Conservation (phyloP, 495 filamentous ascomycete species). For the Penicillium flavigenum region DNA sequence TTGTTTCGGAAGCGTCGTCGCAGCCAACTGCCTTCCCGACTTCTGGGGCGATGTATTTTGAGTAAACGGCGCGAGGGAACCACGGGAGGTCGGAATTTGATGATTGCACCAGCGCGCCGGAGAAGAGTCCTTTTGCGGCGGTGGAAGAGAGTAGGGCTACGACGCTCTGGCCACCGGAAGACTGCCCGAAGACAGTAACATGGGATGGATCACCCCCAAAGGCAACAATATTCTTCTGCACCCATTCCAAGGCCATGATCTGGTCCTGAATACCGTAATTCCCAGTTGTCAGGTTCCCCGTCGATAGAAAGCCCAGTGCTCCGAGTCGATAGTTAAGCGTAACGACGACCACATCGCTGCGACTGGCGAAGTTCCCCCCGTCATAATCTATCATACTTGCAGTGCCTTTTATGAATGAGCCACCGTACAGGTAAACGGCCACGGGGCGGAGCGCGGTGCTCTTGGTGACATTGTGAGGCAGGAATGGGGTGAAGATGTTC, state of each 20-base stretch:
- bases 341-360: slow-evolving; percentile 50
- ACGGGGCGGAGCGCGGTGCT: slow-evolving; percentile 36
- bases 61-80: slow-evolving; percentile 30
- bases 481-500: slow-evolving; percentile 34
- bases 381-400: slow-evolving; percentile 41
- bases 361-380: slow-evolving; percentile 44
- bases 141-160: slow-evolving; percentile 48
- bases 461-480: slow-evolving; percentile 13
- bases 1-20: slow-evolving; percentile 15
- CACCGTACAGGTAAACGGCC: slow-evolving; percentile 48
- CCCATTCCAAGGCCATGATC: slow-evolving; percentile 49
- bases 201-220: slow-evolving; percentile 51
- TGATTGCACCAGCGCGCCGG: slow-evolving; percentile 33
- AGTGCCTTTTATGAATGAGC: slow-evolving; percentile 43
- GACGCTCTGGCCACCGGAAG: slow-evolving; percentile 56
- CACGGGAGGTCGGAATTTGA: slow-evolving; percentile 28
- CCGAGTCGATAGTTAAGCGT: slow-evolving; percentile 49
- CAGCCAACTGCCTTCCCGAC: slow-evolving; percentile 31
- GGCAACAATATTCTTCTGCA: slow-evolving; percentile 49
- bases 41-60: slow-evolving; percentile 21
- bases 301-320: slow-evolving; percentile 43
- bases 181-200: slow-evolving; percentile 53
- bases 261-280: slow-evolving; percentile 43
- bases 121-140: slow-evolving; percentile 34
- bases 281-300: slow-evolving; percentile 31